Evolutionary conservation across 148 eudicot genomes (phyloP).

Genomic region (Cornus controversa): DNA sequence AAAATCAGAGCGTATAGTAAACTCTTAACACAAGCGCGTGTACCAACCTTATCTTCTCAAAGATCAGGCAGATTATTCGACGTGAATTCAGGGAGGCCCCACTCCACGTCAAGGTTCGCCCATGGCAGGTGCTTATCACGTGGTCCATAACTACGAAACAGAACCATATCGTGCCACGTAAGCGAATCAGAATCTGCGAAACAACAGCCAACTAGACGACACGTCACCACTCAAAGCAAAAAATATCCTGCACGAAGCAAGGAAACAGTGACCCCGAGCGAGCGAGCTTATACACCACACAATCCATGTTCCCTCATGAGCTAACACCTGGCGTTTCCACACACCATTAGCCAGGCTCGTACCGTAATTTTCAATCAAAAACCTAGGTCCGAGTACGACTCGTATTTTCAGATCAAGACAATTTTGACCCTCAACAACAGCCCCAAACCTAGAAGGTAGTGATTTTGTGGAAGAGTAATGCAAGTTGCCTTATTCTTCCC

Average conservation of each 20-base stretch:
- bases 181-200: no score
- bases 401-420: no score
- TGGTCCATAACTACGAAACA: no score
- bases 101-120: no score
- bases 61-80: no score
- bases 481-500: neutral
- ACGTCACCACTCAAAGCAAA: neutral
- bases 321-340: conserved; percentile 13
- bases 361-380: neutral
- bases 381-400: neutral
- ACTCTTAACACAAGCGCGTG: no score
- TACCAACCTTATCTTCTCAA: no score
- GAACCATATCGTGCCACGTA: no score
- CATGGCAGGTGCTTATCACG: no score
- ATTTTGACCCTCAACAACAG: neutral
- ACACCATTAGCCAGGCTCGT: neutral
- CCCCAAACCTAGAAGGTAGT: neutral
- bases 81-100: no score
- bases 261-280: neutral
- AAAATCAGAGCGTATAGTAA: no score
- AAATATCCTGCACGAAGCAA: conserved; percentile 13
- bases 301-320: neutral
- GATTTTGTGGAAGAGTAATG: neutral
- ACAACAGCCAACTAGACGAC: conserved; percentile 13
- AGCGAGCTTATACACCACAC: no score